These are phyloP conservation scores for Monosporascus ibericus DNA, from an alignment of 2,329 filamentous ascomycete species.

Conservation along the genomic window DNA sequence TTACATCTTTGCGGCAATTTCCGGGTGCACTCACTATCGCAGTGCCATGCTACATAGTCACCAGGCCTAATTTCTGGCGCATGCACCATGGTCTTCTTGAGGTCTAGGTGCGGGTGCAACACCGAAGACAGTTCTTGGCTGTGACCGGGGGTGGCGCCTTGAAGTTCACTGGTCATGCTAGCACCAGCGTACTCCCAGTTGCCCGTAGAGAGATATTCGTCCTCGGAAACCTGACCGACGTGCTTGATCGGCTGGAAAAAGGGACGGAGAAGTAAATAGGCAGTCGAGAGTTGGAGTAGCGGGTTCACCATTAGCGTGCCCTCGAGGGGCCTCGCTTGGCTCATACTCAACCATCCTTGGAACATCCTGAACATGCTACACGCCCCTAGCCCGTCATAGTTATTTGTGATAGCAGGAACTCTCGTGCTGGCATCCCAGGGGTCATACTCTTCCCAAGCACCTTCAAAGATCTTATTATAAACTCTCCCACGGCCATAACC, in stretches of 20 bases:
- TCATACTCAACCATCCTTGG: slow-evolving; percentile 85
- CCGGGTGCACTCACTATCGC: slow-evolving; percentile 48
- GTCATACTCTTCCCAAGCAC: slow-evolving; percentile 75
- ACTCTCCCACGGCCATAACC: slow-evolving; percentile 63
- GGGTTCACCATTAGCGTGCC: slow-evolving; percentile 82
- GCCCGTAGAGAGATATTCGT: slow-evolving; percentile 40
- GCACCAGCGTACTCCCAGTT: slow-evolving; percentile 56
- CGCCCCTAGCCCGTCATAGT: slow-evolving; percentile 75
- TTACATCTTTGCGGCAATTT: slow-evolving; percentile 18
- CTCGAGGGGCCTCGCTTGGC: slow-evolving; percentile 62
- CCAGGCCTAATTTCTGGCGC: slow-evolving; percentile 63
- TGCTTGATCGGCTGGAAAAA: slow-evolving; percentile 61
- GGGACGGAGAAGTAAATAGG: slow-evolving; percentile 75
- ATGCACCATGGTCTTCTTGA: slow-evolving; percentile 65
- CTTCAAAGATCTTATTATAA: slow-evolving; percentile 67
- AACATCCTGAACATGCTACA: slow-evolving; percentile 84
- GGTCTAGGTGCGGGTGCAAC: slow-evolving; percentile 64
- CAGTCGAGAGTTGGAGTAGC: slow-evolving; percentile 65
- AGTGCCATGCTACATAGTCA: slow-evolving; percentile 81
- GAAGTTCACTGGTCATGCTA: slow-evolving; percentile 52
- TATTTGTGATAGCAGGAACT: slow-evolving; percentile 61
- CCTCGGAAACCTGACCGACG: slow-evolving; percentile 32
- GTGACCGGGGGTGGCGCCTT: slow-evolving; percentile 62
- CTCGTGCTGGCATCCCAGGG: slow-evolving; percentile 72
- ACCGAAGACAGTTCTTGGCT: slow-evolving; percentile 61